Evolutionary conservation across 208 protist genomes (phyloP).

Genomic region (Leishmania guyanensis): DNA sequence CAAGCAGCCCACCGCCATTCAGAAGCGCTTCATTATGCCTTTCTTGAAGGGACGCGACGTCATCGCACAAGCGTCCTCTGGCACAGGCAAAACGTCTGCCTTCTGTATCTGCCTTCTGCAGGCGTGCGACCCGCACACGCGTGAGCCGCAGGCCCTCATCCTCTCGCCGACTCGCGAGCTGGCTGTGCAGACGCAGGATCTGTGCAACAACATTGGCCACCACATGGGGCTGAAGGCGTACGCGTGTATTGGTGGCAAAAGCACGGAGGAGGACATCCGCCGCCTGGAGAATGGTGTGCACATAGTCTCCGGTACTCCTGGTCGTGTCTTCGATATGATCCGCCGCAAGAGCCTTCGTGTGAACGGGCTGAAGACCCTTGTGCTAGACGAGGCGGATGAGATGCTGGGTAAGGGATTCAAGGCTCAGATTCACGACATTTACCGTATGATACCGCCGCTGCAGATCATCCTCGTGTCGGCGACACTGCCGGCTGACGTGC

Average conservation of each 20-base stretch:
- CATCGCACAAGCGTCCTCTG: conserved; percentile 98
- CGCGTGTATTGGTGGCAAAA: conserved; percentile 92
- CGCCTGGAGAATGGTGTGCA: conserved; percentile 92
- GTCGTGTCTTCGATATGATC: conserved; percentile 98
- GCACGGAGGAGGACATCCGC: conserved; percentile 94
- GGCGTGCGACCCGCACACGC: conserved; percentile 69
- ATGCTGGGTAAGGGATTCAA: conserved; percentile 99
- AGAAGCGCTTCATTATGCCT: conserved; percentile 96
- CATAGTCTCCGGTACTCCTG: conserved; percentile 98
- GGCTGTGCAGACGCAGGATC: conserved; percentile 96
- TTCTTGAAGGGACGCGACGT: conserved; percentile 92
- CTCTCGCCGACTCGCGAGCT: conserved; percentile 98
- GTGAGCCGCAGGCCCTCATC: conserved; percentile 96
- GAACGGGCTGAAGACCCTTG: conserved; percentile 91
- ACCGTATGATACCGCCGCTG: conserved; percentile 91
- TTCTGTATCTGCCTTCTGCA: conserved; percentile 96
- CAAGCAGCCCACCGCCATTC: conserved; percentile 98
- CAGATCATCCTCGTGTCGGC: conserved; percentile 93
- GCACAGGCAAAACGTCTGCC: conserved; percentile 99
- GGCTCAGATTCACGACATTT: conserved; percentile 99
- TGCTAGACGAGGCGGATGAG: conserved; percentile 99
- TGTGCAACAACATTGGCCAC: conserved; percentile 94
- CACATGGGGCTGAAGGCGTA: conserved; percentile 92
- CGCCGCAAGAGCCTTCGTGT: conserved; percentile 82
- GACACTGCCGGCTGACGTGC: conserved; percentile 89